phyloP scores from a whole-genome alignment of 2,329 filamentous ascomycete species.

The Cytospora piceicola region DNA sequence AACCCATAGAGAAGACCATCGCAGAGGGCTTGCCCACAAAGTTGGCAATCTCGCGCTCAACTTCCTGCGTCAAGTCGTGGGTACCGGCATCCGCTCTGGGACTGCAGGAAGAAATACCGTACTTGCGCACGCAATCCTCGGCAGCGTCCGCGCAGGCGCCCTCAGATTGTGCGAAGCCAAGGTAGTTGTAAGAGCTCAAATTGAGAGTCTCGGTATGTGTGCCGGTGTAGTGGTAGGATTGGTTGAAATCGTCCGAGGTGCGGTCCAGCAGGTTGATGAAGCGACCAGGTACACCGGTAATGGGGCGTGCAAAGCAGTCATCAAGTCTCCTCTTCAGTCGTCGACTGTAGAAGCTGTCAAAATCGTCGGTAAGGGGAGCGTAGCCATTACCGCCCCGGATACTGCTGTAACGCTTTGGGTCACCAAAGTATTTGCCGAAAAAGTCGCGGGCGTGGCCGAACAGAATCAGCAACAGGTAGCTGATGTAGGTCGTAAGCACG shows the following conservation, averaged over 20 bases:
- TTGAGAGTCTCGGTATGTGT: constrained; percentile 94
- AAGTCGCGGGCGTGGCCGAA: constrained; percentile 96
- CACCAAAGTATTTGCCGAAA: constrained; percentile 93
- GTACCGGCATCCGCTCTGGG: constrained; percentile 84
- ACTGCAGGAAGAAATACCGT: constrained; percentile 82
- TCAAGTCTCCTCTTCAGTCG: constrained; percentile 93
- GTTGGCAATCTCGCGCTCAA: constrained; percentile 83
- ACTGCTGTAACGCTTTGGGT: constrained; percentile 79
- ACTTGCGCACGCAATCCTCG: constrained; percentile 82
- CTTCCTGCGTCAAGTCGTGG: constrained; percentile 83
- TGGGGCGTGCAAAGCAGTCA: constrained; percentile 92
- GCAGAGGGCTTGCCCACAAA: constrained; percentile 94
- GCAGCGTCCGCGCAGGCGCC: constrained; percentile 94
- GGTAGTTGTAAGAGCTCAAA: constrained; percentile 99
- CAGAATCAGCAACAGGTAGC: constrained; percentile 92
- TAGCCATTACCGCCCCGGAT: constrained; percentile 85
- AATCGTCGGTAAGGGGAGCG: constrained; percentile 94
- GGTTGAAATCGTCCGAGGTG: constrained; percentile 88
- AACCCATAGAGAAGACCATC: constrained; percentile 99
- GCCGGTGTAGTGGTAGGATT: constrained; percentile 85
- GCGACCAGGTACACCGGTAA: constrained; percentile 89
- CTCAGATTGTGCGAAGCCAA: constrained; percentile 96
- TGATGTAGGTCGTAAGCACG: constrained; percentile 96
- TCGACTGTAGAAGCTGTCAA: constrained; percentile 97
- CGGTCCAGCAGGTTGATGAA: constrained; percentile 94